phyloP scores from a whole-genome alignment of 2,329 filamentous ascomycete species.

The Cladophialophora bantiana region DNA sequence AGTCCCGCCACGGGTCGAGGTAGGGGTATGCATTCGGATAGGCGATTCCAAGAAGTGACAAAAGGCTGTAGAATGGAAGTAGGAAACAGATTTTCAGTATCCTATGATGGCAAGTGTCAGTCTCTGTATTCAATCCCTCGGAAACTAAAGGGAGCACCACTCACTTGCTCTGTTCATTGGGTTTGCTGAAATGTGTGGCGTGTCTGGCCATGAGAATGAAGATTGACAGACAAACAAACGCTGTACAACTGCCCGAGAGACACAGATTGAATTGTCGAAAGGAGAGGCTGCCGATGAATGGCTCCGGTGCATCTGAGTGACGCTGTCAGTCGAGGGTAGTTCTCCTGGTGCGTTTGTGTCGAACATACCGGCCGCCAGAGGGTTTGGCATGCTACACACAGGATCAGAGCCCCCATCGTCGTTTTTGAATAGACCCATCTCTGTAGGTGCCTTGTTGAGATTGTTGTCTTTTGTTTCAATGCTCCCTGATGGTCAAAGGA shows the following conservation, averaged over 20 bases:
- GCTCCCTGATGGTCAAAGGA: background rate
- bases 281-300: conserved; percentile 41
- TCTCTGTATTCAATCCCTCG: background rate
- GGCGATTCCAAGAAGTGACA: conserved; percentile 50
- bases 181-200: conserved; percentile 51
- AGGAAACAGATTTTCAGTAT: conserved; percentile 54
- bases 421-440: conserved; percentile 15
- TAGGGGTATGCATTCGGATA: conserved; percentile 51
- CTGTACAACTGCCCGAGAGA: conserved; percentile 47
- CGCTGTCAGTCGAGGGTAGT: background rate
- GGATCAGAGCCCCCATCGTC: conserved; percentile 1
- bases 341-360: background rate
- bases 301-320: conserved; percentile 12
- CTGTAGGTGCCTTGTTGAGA: background rate
- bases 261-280: conserved; percentile 49
- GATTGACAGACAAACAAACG: conserved; percentile 44
- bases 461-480: background rate
- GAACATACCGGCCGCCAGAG: conserved; percentile 15
- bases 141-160: background rate
- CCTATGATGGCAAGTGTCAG: conserved; percentile 34
- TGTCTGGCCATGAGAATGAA: conserved; percentile 47
- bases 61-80: conserved; percentile 51
- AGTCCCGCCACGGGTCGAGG: conserved; percentile 49
- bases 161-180: conserved; percentile 52
- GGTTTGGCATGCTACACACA: conserved; percentile 14